Percentiles rank a stretch among this genome's conserved stretches.
phyloP scores from a whole-genome alignment of 2,329 filamentous ascomycete species.

The Blastomyces parvus region DNA sequence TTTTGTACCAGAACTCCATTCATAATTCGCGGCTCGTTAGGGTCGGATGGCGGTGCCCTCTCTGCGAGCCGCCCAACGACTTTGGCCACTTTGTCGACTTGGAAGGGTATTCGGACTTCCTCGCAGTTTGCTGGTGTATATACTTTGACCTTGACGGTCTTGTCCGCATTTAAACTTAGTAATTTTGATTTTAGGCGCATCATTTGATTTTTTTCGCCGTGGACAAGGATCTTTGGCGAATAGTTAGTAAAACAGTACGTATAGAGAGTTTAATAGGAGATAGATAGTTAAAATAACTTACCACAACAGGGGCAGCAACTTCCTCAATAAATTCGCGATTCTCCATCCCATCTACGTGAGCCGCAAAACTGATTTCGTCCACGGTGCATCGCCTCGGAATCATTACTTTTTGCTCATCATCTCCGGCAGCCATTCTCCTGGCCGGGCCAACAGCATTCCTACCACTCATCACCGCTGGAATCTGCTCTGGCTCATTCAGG shows the following conservation, averaged over 20 bases:
- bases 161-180: constrained; percentile 78
- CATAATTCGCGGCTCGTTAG: constrained; percentile 50
- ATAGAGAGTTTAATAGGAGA: neutral
- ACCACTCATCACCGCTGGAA: constrained; percentile 84
- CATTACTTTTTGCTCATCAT: constrained; percentile 73
- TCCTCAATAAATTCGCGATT: constrained; percentile 97
- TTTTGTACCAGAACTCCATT: constrained; percentile 92
- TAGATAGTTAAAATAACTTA: constrained; percentile 47
- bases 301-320: constrained; percentile 81
- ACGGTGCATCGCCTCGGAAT: constrained; percentile 88
- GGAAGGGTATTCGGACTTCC: constrained; percentile 89
- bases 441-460: constrained; percentile 44
- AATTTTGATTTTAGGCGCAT: constrained; percentile 92
- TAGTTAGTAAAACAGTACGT: neutral
- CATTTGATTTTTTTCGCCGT: constrained; percentile 97
- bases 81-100: constrained; percentile 87
- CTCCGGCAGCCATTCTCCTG: constrained; percentile 52
- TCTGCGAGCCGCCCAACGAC: constrained; percentile 90
- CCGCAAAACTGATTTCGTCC: constrained; percentile 89
- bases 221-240: constrained; percentile 67
- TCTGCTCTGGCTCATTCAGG: constrained; percentile 87
- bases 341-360: constrained; percentile 91
- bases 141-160: constrained; percentile 75
- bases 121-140: constrained; percentile 93
- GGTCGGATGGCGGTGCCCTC: constrained; percentile 55